These are phyloP conservation scores for Pneumocystis murina DNA, from an alignment of 1,139 yeast species.

Conservation along the genomic window DNA sequence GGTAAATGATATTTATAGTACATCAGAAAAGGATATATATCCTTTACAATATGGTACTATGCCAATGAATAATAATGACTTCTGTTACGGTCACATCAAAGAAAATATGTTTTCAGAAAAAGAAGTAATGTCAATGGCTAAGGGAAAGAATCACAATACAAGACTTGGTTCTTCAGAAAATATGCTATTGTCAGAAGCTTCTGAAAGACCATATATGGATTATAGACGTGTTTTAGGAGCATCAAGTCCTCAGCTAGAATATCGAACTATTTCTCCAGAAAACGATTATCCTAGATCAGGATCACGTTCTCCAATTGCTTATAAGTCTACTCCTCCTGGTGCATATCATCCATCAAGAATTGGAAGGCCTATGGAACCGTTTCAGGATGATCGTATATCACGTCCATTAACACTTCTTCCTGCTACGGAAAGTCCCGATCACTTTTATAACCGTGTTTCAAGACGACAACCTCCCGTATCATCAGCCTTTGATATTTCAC, in stretches of 20 bases:
- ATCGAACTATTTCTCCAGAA: neutral
- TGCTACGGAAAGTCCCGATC: neutral
- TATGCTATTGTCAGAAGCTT: neutral
- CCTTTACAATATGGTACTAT: neutral
- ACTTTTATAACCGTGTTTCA: neutral
- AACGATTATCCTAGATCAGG: neutral
- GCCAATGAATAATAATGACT: neutral
- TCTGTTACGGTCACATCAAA: neutral
- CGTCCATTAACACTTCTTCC: neutral
- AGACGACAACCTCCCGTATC: neutral
- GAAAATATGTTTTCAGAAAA: neutral
- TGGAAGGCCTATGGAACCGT: conserved; percentile 4
- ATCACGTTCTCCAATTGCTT: neutral
- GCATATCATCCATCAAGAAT: conserved; percentile 4
- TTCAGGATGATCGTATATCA: neutral
- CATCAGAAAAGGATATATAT: neutral
- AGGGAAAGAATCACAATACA: neutral
- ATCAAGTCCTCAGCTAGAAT: neutral
- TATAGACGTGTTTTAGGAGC: neutral
- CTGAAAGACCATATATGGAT: neutral
- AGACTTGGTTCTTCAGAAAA: neutral
- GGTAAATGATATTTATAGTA: conserved; percentile 20
- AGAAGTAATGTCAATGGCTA: neutral
- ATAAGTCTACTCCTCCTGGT: conserved; percentile 4
- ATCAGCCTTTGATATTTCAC: neutral